phyloP scores from a whole-genome alignment of 495 filamentous ascomycete species.

The Aspergillus hancockii region DNA sequence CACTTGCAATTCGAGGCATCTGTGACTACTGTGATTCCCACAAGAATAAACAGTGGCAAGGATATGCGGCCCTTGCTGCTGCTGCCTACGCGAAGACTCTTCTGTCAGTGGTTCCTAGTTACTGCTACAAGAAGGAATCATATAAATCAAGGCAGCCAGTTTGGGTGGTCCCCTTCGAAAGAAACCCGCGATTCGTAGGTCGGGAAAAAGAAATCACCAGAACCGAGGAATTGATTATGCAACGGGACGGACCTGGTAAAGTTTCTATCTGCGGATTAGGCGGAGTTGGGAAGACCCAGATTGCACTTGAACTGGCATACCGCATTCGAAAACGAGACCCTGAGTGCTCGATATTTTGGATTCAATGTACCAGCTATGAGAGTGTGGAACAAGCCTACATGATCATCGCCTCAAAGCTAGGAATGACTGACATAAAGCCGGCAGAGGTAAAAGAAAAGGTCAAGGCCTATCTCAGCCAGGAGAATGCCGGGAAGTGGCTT shows the following conservation, averaged over 20 bases:
- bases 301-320: slow-evolving; percentile 51
- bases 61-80: not conserved
- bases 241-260: not conserved
- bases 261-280: slow-evolving; percentile 45
- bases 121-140: not conserved
- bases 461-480: slow-evolving; percentile 28
- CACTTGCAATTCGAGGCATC: too few species aligned
- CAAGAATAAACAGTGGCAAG: not conserved
- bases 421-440: slow-evolving; percentile 21
- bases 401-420: slow-evolving; percentile 34
- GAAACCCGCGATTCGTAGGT: slow-evolving; percentile 3
- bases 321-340: slow-evolving; percentile 34
- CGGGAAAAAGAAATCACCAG: slow-evolving; percentile 6
- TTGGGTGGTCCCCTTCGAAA: too few species aligned
- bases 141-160: not conserved
- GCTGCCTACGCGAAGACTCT: not conserved
- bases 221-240: not conserved
- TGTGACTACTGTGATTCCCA: too few species aligned
- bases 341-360: slow-evolving; percentile 53
- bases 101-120: not conserved
- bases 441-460: slow-evolving; percentile 30
- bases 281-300: slow-evolving; percentile 53
- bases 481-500: slow-evolving; percentile 33
- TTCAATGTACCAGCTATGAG: slow-evolving; percentile 40
- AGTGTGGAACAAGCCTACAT: slow-evolving; percentile 47